These are phyloP conservation scores for Rhypophila decipiens DNA, from an alignment of 495 filamentous ascomycete species.

Conservation along the genomic window DNA sequence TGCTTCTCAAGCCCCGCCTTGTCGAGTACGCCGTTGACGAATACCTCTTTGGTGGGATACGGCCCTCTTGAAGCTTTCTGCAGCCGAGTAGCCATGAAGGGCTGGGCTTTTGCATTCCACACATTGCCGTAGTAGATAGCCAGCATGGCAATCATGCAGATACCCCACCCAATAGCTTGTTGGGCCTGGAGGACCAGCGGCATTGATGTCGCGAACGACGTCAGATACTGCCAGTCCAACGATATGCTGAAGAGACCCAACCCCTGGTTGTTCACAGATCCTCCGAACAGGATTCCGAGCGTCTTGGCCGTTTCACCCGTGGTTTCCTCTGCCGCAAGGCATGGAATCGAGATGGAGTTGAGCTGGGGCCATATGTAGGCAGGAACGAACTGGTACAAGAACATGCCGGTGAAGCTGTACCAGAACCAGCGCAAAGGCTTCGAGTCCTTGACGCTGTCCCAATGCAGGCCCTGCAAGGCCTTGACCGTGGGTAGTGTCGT, in stretches of 20 bases:
- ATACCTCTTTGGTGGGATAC: slow-evolving; percentile 42
- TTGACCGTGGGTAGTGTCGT: slow-evolving; percentile 32
- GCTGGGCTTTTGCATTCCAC: slow-evolving; percentile 37
- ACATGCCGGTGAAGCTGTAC: slow-evolving; percentile 31
- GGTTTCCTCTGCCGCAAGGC: slow-evolving; percentile 37
- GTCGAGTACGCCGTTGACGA: slow-evolving; percentile 30
- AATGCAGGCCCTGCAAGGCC: slow-evolving; percentile 38
- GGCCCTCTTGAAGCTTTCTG: slow-evolving; percentile 27
- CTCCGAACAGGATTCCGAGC: slow-evolving; percentile 55
- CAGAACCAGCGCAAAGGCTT: slow-evolving; percentile 35
- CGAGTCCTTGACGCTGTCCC: slow-evolving; percentile 27
- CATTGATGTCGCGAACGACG: slow-evolving; percentile 26
- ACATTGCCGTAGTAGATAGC: slow-evolving; percentile 44
- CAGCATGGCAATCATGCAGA: slow-evolving; percentile 37
- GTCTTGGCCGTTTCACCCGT: slow-evolving; percentile 37
- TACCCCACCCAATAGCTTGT: slow-evolving; percentile 29
- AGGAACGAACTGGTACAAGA: slow-evolving; percentile 50
- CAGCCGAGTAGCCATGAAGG: slow-evolving; percentile 47
- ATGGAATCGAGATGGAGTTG: slow-evolving; percentile 50
- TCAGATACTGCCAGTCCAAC: slow-evolving; percentile 54
- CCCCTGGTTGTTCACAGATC: slow-evolving; percentile 44
- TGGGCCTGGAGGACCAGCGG: slow-evolving; percentile 15
- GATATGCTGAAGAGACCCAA: slow-evolving; percentile 42
- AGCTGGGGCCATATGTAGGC: slow-evolving; percentile 48
- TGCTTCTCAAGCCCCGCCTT: slow-evolving; percentile 12